A percentile compares a stretch with the other conserved stretches of the same genome.
phyloP scores from a whole-genome alignment of 192 early-diverging fungal species.

The Pilaira anomala region DNA sequence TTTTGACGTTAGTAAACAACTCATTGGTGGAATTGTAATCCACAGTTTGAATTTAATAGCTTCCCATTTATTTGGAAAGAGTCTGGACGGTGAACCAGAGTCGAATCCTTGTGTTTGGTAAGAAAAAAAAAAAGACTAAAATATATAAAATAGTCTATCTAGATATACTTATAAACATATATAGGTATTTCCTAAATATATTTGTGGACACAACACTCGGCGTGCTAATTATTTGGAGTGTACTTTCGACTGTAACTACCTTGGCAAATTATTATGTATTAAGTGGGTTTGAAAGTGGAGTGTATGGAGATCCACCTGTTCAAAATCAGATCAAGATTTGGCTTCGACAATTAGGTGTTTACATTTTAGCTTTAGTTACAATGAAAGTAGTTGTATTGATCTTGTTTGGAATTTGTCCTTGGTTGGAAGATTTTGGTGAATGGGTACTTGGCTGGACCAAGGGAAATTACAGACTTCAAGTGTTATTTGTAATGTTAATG shows the following conservation, averaged over 20 bases:
- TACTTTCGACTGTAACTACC: slow-evolving; percentile 50
- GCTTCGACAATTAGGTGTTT: slow-evolving; percentile 63
- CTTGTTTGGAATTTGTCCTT: slow-evolving; percentile 59
- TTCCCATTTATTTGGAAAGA: slow-evolving; percentile 62
- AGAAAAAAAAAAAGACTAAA: slow-evolving; percentile 1
- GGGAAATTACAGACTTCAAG: slow-evolving; percentile 54
- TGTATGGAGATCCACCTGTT: slow-evolving; percentile 71
- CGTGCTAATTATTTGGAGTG: slow-evolving; percentile 64
- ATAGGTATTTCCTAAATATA: slow-evolving; percentile 70
- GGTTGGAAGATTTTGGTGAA: slow-evolving; percentile 58
- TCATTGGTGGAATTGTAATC: slow-evolving; percentile 66
- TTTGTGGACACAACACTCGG: slow-evolving; percentile 79
- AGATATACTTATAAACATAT: not conserved
- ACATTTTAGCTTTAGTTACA: slow-evolving; percentile 57
- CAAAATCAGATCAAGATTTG: slow-evolving; percentile 47
- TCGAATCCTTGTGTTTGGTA: slow-evolving; percentile 82
- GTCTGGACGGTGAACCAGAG: slow-evolving; percentile 33
- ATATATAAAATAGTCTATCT: not conserved
- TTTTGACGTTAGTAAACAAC: slow-evolving; percentile 77
- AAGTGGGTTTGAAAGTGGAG: slow-evolving; percentile 60
- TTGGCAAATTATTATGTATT: slow-evolving; percentile 39
- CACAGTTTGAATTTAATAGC: slow-evolving; percentile 72
- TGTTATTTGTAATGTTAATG: slow-evolving; percentile 78
- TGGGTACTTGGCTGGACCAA: slow-evolving; percentile 68
- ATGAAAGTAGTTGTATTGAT: slow-evolving; percentile 74